phyloP scores from a whole-genome alignment of 2,329 filamentous ascomycete species.

The Trichoderma koningiopsis region DNA sequence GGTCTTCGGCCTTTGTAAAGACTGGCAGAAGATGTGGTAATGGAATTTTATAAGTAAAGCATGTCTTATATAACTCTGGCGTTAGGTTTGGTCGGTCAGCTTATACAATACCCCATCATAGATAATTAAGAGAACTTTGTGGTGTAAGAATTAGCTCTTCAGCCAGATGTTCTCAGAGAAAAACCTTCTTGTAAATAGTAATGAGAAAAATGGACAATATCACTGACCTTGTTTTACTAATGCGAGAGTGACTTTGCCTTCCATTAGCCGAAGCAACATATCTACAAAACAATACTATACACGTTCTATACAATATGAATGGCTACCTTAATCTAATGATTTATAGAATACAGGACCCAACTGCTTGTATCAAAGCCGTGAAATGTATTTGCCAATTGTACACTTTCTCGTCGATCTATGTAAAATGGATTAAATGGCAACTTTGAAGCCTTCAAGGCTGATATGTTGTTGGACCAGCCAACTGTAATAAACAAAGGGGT shows the following conservation, averaged over 20 bases:
- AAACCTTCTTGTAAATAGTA: background rate
- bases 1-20: slow-evolving; percentile 30
- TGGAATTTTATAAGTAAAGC: background rate
- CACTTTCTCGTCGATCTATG: background rate
- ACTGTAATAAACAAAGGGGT: background rate
- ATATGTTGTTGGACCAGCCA: background rate
- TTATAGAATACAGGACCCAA: background rate
- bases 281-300: background rate
- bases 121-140: too few relatives aligned
- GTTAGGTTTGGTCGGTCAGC: background rate
- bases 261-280: background rate
- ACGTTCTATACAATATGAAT: background rate
- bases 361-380: background rate
- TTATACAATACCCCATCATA: too few relatives aligned
- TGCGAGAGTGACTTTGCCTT: background rate
- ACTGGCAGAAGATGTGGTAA: slow-evolving; percentile 30
- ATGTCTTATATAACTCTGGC: background rate
- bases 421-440: background rate
- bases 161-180: background rate
- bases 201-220: background rate
- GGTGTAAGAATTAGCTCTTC: too few relatives aligned
- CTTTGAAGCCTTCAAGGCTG: background rate
- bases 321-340: background rate
- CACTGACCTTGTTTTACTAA: background rate
- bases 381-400: background rate